These are phyloP conservation scores for Fusarium graminum DNA, from an alignment of 2,329 filamentous ascomycete species.

Conservation along the genomic window DNA sequence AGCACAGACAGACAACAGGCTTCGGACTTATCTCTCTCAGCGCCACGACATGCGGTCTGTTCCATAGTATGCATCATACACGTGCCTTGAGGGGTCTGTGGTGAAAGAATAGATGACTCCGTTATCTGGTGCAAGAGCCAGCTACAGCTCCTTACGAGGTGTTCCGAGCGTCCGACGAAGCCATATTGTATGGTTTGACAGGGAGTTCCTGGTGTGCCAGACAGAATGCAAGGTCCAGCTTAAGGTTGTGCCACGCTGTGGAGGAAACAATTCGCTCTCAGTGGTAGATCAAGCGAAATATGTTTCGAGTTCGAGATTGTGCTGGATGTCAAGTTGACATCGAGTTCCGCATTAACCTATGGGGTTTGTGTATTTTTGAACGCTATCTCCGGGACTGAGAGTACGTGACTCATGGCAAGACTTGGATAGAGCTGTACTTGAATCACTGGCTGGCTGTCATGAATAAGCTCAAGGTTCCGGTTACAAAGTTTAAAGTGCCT, in stretches of 20 bases:
- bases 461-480: not conserved
- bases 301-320: constrained; percentile 1
- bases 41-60: constrained; percentile 31
- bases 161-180: not conserved
- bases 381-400: not conserved
- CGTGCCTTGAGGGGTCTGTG: constrained; percentile 27
- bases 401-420: constrained; percentile 11
- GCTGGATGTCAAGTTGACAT: not conserved
- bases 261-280: not conserved
- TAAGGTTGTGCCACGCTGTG: not conserved
- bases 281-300: constrained; percentile 2
- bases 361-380: not conserved
- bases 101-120: constrained; percentile 35
- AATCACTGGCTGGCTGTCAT: constrained; percentile 6
- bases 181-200: constrained; percentile 10
- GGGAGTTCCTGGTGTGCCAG: constrained; percentile 30
- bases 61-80: constrained; percentile 22
- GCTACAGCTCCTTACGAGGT: constrained; percentile 27
- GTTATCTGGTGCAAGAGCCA: constrained; percentile 29
- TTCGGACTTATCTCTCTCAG: constrained; percentile 37
- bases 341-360: constrained; percentile 11
- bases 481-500: constrained; percentile 3
- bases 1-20: constrained; percentile 39
- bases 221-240: constrained; percentile 10
- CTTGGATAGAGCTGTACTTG: not conserved